Evolutionary conservation across 768 basidiomycete species (phyloP), one percentile per base, ranked within the genome.

Genomic region (Multifurca ochricompacta): DNA sequence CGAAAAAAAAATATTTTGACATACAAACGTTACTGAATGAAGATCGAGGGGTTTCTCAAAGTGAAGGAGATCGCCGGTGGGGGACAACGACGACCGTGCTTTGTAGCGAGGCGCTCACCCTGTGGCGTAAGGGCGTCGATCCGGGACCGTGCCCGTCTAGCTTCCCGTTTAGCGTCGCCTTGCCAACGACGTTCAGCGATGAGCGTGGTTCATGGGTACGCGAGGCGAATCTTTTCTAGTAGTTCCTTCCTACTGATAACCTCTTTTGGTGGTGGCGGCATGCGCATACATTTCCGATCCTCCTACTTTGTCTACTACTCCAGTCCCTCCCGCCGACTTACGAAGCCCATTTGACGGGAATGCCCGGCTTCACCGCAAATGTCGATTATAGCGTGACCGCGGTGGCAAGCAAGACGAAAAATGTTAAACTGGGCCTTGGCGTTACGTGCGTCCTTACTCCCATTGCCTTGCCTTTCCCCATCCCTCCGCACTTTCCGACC

Each of bases 251-350:
- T 4, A 34, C 55, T 21, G n/a, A n/a, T n/a, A n/a, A n/a, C n/a
- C n/a, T n/a, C n/a, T n/a, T n/a, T n/a, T n/a, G n/a, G n/a, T n/a
- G n/a, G n/a, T n/a, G n/a, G n/a, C n/a, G n/a, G n/a, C n/a, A n/a
- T 21, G 23, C 16, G 14, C 18, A 27, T 62, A 28, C 54, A 34
- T 58, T 25, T 46, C 37, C n/a, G n/a, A 28, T 50, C 42, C 55
- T 36, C 27, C 4, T 55, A 31, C 42, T 16, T 44, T 8, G 32
- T 8, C 16, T 10, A 19, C 14, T 16, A 14, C 16, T 52, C 30
- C 51, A 88, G 86, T 73, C 79, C 40, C 71, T 90, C 21, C 87
- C 87, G 19, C 87, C 87, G 1, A 85, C 79, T 11, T 83, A 80
- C 57, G 73, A 80, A 53, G 79, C 83, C 14, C 83, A 82, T 58